Evolutionary conservation across 1,139 yeast species (phyloP).

Genomic region (Williopsis jadinii): DNA sequence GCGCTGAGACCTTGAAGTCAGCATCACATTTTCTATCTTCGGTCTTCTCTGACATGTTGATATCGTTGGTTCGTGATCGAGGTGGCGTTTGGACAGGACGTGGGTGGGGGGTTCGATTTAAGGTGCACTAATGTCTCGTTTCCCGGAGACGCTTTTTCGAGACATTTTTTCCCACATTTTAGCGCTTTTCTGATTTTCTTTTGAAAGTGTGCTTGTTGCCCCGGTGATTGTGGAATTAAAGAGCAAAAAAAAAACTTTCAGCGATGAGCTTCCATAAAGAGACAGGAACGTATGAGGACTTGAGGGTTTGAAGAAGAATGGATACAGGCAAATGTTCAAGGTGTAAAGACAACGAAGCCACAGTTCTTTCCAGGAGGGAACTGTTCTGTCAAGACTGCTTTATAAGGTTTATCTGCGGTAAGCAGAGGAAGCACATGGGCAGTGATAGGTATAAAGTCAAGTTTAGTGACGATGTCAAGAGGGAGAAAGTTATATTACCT

Average conservation of each 20-base stretch:
- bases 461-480: constrained; percentile 24
- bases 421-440: constrained; percentile 72
- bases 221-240: too few relatives aligned
- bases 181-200: too few relatives aligned
- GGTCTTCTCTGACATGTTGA: constrained; percentile 5
- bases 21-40: constrained; percentile 12
- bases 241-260: too few relatives aligned
- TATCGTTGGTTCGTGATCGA: too few relatives aligned
- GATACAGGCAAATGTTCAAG: constrained; percentile 30
- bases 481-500: constrained; percentile 46
- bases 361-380: constrained; percentile 59
- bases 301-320: not conserved
- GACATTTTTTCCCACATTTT: too few relatives aligned
- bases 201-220: too few relatives aligned
- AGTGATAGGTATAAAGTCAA: constrained; percentile 65
- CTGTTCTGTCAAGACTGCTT: constrained; percentile 64
- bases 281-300: not conserved
- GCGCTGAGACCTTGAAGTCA: constrained; percentile 19
- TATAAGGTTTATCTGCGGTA: constrained; percentile 61
- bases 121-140: too few relatives aligned
- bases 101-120: too few relatives aligned
- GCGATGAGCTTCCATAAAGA: not conserved
- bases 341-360: constrained; percentile 44
- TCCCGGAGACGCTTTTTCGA: too few relatives aligned
- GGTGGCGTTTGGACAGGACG: too few relatives aligned